Evolutionary conservation across 371 early-diverging fungal genomes (phyloP), one percentile per base, ranked within the genome.

Genomic region (Apophysomyces trapeziformis): DNA sequence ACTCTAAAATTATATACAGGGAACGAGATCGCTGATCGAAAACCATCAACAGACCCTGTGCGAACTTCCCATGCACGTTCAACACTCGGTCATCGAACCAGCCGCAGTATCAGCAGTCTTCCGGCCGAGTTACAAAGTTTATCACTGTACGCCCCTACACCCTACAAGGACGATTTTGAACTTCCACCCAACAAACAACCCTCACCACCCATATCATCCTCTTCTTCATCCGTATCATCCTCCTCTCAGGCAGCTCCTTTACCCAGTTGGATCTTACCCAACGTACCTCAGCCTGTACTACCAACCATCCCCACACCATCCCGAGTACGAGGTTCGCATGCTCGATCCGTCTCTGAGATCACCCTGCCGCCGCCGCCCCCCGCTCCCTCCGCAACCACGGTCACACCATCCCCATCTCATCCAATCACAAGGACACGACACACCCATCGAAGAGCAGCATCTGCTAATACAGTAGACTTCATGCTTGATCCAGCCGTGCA

Each of bases 401-500:
- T 38, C 39, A 21, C 60, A 45, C 35, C 60, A 18, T 14, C 58
- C 11, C 37, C 63, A 50, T 35, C 63, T 18, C 38, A 32, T 63
- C 38, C 63, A 13, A 12, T 13, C 13, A 45, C 46, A 26, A 45
- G 13, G 16, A 45, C 12, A 13, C 12, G 13, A 13, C 16, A 45
- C 6, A n/a, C 46, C 1, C 82, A 81, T 66, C 76, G 82, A 32
- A 73, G 79, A 38, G 77, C 82, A 12, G 67, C 75, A 16, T 81
- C 82, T 5, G 73, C 81, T 36, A 80, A 74, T 39, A 76, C 81
- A 4, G 46, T 74, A 11, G 81, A 80, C 54, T 63, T 73, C 37
- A 68, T 74, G 16, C 63, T 74, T 13, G 77, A 75, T 32, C 73
- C 68, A 12, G 50, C 67, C 1, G 36, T 45, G 36, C 68, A 68